phyloP scores from a whole-genome alignment of 805 yeast species.

The Cyberlindnera galapagoensis region DNA sequence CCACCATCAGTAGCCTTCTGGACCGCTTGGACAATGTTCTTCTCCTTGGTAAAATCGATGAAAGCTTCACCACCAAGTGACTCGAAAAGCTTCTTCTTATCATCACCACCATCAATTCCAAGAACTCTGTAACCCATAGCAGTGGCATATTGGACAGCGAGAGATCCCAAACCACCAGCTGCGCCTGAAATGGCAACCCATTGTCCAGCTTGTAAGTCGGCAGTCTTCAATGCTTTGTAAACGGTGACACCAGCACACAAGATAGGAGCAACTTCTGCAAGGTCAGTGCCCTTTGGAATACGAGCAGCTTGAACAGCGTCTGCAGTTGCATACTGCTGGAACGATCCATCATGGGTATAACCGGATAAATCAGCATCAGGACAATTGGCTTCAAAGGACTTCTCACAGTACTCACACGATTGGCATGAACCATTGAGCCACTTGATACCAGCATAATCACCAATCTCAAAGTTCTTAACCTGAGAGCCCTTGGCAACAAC shows the following conservation, averaged over 20 bases:
- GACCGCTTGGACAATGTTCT: constrained; percentile 43
- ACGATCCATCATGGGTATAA: constrained; percentile 45
- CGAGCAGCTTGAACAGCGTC: constrained; percentile 59
- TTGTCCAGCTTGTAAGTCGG: constrained; percentile 53
- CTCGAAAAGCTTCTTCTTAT: constrained; percentile 47
- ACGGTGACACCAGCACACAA: constrained; percentile 45
- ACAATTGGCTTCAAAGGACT: constrained; percentile 59
- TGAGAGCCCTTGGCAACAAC: constrained; percentile 58
- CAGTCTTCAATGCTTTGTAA: constrained; percentile 61
- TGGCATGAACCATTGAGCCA: constrained; percentile 66
- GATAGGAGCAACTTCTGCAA: constrained; percentile 53
- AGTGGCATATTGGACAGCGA: constrained; percentile 69
- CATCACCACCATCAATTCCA: constrained; percentile 72
- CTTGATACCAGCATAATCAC: constrained; percentile 62
- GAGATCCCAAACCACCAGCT: constrained; percentile 74
- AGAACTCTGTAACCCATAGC: constrained; percentile 70
- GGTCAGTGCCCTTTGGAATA: constrained; percentile 48
- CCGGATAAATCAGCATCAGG: constrained; percentile 65
- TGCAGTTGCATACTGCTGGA: constrained; percentile 62
- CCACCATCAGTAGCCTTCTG: constrained; percentile 51
- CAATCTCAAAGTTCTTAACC: constrained; percentile 54
- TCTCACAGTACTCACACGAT: constrained; percentile 58
- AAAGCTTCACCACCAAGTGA: constrained; percentile 58
- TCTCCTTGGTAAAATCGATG: constrained; percentile 47
- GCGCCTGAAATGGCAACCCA: constrained; percentile 77